Conservation (phyloP, 176 grass and related monocot genomes). For the Eleusine coracana region DNA sequence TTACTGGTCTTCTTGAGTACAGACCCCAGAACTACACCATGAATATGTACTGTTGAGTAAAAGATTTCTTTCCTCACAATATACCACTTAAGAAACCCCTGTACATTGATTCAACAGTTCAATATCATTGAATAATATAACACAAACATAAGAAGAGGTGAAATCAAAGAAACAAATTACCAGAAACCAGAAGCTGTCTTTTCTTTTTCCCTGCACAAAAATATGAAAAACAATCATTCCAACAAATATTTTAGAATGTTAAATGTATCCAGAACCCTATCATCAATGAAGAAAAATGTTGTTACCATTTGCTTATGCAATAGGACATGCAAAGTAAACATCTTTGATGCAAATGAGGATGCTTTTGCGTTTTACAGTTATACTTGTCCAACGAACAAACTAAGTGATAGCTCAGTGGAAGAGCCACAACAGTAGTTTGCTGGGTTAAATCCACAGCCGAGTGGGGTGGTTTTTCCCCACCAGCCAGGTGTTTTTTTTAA, state of each 20-base stretch:
- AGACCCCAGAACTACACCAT: background rate
- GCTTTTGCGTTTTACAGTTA: background rate
- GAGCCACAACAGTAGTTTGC: no score
- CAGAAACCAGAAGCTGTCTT: slow-evolving; percentile 71
- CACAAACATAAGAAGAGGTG: background rate
- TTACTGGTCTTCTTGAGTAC: background rate
- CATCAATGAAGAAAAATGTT: background rate
- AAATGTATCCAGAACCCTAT: background rate
- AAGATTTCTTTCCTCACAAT: slow-evolving; percentile 48
- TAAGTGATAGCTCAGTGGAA: no score
- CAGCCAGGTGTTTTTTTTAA: no score
- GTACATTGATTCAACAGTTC: slow-evolving; percentile 21
- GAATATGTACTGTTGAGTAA: background rate
- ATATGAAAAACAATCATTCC: slow-evolving; percentile 7
- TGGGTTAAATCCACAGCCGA: no score
- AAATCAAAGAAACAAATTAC: slow-evolving; percentile 42
- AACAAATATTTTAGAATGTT: background rate
- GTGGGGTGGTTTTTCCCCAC: no score
- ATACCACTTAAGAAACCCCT: slow-evolving; percentile 87
- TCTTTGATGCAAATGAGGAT: background rate
- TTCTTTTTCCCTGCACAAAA: slow-evolving; percentile 68
- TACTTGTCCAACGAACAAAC: background rate
- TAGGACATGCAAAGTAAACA: background rate
- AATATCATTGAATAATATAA: slow-evolving; percentile 12
- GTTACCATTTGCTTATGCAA: background rate